phyloP scores from a whole-genome alignment of 176 grass and related monocot species.

The Carex cristatella region DNA sequence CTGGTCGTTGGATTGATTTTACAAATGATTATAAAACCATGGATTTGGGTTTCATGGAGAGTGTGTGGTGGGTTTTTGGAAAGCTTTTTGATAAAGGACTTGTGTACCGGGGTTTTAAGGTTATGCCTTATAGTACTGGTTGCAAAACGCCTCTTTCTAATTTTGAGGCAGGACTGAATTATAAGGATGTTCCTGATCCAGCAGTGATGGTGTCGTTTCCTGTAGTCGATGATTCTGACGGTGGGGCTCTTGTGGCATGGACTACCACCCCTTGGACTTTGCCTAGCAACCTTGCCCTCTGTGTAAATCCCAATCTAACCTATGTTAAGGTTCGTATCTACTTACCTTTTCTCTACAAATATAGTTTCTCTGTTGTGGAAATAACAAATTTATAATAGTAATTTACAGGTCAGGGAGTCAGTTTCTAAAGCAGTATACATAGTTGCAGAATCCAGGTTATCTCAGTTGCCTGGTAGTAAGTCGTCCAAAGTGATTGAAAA shows the following conservation, averaged over 20 bases:
- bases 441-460: conserved; percentile 79
- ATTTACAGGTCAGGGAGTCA: conserved; percentile 64
- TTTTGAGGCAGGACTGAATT: conserved; percentile 80
- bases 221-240: conserved; percentile 47
- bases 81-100: conserved; percentile 77
- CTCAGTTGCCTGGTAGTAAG: conserved; percentile 71
- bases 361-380: conserved; percentile 17
- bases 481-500: conserved; percentile 68
- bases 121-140: conserved; percentile 98
- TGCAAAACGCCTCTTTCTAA: conserved; percentile 94
- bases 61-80: conserved; percentile 84
- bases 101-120: conserved; percentile 90
- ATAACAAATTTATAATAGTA: conserved; percentile 2
- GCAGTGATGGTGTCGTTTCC: conserved; percentile 83
- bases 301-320: conserved; percentile 73
- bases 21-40: conserved; percentile 91
- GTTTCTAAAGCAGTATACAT: conserved; percentile 48
- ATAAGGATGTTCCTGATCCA: conserved; percentile 88
- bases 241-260: conserved; percentile 82
- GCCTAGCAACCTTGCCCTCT: conserved; percentile 93
- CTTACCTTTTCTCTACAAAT: background rate
- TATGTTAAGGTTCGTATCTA: conserved; percentile 66
- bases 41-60: conserved; percentile 86
- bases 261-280: conserved; percentile 98
- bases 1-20: conserved; percentile 91